phyloP scores from a whole-genome alignment of 2,329 filamentous ascomycete genomes.

The Zalaria obscura region DNA sequence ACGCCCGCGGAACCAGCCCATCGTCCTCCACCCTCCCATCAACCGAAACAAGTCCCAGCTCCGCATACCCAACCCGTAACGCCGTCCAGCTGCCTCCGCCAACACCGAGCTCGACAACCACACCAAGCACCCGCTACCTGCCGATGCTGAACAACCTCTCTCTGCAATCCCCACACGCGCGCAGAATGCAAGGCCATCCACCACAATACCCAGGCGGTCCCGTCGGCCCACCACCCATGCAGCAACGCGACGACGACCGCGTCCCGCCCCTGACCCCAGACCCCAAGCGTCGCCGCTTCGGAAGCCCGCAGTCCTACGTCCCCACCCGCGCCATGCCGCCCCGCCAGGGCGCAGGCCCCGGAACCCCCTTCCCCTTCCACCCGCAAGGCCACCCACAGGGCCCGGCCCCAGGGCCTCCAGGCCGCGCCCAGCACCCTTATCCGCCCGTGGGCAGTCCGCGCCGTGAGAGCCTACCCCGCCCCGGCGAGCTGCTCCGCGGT shows the following conservation, averaged over 20 bases:
- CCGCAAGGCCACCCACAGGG: neutral
- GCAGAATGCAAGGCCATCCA: constrained; percentile 5
- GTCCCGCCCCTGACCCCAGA: constrained; percentile 38
- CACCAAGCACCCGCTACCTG: constrained; percentile 20
- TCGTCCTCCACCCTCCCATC: constrained; percentile 6
- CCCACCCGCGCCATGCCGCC: constrained; percentile 20
- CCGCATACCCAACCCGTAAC: constrained; percentile 3
- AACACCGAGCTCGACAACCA: constrained; percentile 15
- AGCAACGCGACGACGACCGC: constrained; percentile 21
- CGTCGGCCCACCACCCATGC: neutral
- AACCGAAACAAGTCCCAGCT: constrained; percentile 4
- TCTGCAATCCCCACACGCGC: constrained; percentile 18
- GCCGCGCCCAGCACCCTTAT: constrained; percentile 1
- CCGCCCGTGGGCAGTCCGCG: neutral
- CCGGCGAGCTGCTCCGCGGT: constrained; percentile 16
- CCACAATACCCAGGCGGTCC: neutral
- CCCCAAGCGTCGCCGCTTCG: constrained; percentile 48
- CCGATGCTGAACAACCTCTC: constrained; percentile 20
- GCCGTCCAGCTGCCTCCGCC: constrained; percentile 11
- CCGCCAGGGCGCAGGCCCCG: constrained; percentile 15
- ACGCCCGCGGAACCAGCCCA: constrained; percentile 12
- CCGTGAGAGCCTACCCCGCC: constrained; percentile 29
- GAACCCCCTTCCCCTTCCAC: constrained; percentile 23
- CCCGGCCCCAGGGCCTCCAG: no score
- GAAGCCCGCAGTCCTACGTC: constrained; percentile 26